Evolutionary conservation across 306 rosid genomes (phyloP).

Genomic region (Aeschynomene evenia): DNA sequence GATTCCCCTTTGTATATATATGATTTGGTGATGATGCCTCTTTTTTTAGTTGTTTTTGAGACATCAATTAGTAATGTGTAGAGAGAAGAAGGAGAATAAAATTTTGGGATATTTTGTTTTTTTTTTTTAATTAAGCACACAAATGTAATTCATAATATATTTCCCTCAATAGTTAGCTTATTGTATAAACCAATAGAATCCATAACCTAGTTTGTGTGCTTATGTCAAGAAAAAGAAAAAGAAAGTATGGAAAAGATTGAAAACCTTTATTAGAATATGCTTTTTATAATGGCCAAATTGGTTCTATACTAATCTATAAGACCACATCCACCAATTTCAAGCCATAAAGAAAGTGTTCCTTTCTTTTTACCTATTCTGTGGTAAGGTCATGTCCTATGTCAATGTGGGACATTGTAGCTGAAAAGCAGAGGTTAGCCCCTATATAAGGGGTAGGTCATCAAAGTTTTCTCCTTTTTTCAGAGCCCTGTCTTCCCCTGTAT

Average conservation of each 20-base stretch:
- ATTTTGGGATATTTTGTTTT: constrained; percentile 39
- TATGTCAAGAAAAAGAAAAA: constrained; percentile 13
- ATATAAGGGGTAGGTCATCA: constrained; percentile 32
- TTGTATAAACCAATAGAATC: neutral
- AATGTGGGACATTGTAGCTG: constrained; percentile 41
- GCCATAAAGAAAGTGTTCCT: constrained; percentile 27
- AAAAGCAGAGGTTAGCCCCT: constrained; percentile 29
- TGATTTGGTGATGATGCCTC: constrained; percentile 48
- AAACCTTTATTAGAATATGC: neutral
- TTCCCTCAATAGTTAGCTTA: neutral
- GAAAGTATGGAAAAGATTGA: neutral
- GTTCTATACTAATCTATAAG: constrained; percentile 11
- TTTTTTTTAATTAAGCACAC: constrained; percentile 30
- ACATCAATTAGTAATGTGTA: constrained; percentile 44
- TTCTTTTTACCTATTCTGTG: neutral
- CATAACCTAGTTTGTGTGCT: neutral
- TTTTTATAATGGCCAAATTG: constrained; percentile 29
- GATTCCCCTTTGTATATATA: constrained; percentile 49
- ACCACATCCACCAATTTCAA: constrained; percentile 26
- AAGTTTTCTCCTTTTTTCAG: constrained; percentile 12
- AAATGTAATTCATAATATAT: constrained; percentile 26
- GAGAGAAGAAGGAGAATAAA: constrained; percentile 50
- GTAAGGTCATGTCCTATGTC: constrained; percentile 31
- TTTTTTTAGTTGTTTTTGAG: constrained; percentile 32
- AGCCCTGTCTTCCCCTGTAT: constrained; percentile 5